phyloP scores from a whole-genome alignment of 1,284 basidiomycete genomes.

The Apiotrichum laibachii region DNA sequence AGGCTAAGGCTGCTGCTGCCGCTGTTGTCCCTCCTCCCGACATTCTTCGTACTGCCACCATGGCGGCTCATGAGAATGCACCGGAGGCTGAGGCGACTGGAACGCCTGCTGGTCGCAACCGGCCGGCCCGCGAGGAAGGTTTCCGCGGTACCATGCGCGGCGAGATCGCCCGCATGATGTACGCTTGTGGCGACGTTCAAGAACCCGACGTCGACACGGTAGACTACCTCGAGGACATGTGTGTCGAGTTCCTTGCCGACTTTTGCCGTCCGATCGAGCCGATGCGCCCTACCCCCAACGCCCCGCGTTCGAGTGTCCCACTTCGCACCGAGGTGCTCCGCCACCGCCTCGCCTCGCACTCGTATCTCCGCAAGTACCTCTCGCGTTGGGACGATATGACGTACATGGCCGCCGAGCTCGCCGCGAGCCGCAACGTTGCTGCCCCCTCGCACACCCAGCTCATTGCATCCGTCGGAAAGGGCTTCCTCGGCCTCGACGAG shows the following conservation, averaged over 20 bases:
- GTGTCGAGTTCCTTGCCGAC: constrained; percentile 42
- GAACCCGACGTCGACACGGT: constrained; percentile 43
- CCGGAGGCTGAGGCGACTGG: neutral
- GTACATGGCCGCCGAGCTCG: constrained; percentile 37
- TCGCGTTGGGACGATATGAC: constrained; percentile 45
- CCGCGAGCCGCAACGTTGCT: constrained; percentile 25
- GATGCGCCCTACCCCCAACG: constrained; percentile 23
- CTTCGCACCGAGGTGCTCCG: constrained; percentile 35
- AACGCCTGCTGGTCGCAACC: neutral
- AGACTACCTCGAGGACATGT: constrained; percentile 47
- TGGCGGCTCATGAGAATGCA: neutral
- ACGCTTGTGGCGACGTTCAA: constrained; percentile 41
- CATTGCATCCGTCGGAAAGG: constrained; percentile 34
- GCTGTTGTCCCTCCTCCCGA: neutral
- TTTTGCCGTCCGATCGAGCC: constrained; percentile 40
- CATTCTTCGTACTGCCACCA: neutral
- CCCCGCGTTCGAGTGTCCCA: constrained; percentile 24
- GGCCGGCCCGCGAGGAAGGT: constrained; percentile 20
- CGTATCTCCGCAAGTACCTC: constrained; percentile 38
- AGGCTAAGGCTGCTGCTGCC: neutral
- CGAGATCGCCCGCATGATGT: constrained; percentile 47
- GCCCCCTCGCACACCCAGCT: constrained; percentile 34
- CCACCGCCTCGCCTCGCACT: constrained; percentile 34
- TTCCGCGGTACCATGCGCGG: constrained; percentile 45
- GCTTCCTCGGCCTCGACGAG: constrained; percentile 38